These are phyloP conservation scores for Rhinocladiella mackenziei DNA, from an alignment of 2,329 filamentous ascomycete species.

Conservation along the genomic window DNA sequence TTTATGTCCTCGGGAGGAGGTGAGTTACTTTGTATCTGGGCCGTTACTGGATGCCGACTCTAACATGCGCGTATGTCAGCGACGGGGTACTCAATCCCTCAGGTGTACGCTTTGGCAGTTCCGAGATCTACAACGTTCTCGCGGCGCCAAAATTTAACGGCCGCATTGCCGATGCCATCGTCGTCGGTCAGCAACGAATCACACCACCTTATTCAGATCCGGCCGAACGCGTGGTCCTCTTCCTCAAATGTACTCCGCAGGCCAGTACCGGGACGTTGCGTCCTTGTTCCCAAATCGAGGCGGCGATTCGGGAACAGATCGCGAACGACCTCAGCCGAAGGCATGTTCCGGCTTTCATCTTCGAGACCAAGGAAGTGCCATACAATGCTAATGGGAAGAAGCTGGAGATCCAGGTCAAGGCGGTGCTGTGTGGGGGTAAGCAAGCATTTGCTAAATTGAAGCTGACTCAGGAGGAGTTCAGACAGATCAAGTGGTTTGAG, in stretches of 20 bases:
- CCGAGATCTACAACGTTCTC: constrained; percentile 78
- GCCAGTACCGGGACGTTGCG: neutral
- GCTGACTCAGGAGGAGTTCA: too few species aligned
- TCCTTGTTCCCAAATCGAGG: constrained; percentile 44
- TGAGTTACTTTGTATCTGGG: too few species aligned
- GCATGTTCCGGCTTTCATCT: constrained; percentile 21
- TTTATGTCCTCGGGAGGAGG: constrained; percentile 14
- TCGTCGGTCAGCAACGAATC: constrained; percentile 16
- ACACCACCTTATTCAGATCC: constrained; percentile 9
- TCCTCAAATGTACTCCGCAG: constrained; percentile 12
- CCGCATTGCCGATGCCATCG: constrained; percentile 7
- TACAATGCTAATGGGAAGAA: constrained; percentile 23
- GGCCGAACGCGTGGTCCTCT: constrained; percentile 14
- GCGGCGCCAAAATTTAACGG: constrained; percentile 31
- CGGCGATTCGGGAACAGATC: constrained; percentile 61
- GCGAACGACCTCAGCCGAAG: constrained; percentile 57
- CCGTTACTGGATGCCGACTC: neutral
- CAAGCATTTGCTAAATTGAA: too few species aligned
- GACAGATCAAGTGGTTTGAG: too few species aligned
- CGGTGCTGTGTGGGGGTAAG: constrained; percentile 2
- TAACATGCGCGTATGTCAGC: constrained; percentile 38
- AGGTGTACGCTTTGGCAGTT: constrained; percentile 84
- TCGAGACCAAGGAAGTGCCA: constrained; percentile 9
- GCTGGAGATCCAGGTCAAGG: constrained; percentile 20
- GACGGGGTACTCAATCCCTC: constrained; percentile 60